Conservation (phyloP, 768 basidiomycete species). For the Auricularia sp. region DNA sequence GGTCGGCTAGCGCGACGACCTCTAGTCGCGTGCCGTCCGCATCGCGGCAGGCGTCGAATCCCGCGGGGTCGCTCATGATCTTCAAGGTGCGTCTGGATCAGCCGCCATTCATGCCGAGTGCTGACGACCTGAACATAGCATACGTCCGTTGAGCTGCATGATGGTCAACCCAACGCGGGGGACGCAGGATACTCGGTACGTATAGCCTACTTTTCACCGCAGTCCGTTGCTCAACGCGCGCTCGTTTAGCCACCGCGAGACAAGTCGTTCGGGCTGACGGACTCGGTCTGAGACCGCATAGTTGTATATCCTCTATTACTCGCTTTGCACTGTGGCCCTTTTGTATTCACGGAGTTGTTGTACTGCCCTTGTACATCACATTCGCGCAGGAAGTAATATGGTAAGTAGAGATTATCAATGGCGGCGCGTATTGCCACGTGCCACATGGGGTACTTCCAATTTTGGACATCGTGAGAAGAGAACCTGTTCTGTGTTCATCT, state of each 20-base stretch:
- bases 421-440: too few species aligned
- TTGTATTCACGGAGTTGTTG: too few species aligned
- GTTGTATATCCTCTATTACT: neutral
- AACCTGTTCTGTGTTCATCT: too few species aligned
- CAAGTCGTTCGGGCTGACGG: neutral
- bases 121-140: neutral
- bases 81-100: neutral
- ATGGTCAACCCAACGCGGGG: neutral
- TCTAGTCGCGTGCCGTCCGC: neutral
- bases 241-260: neutral
- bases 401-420: too few species aligned
- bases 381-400: too few species aligned
- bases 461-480: too few species aligned
- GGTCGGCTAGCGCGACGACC: neutral
- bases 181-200: neutral
- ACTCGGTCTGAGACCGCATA: neutral
- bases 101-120: too few species aligned
- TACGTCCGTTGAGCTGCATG: neutral
- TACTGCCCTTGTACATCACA: too few species aligned
- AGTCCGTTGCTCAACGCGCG: neutral
- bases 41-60: neutral
- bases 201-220: neutral
- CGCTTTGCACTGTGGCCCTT: neutral
- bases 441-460: too few species aligned
- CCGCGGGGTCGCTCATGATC: neutral